Base-by-base conservation (phyloP, 257 asterid species). In the Perilla frutescens region DNA sequence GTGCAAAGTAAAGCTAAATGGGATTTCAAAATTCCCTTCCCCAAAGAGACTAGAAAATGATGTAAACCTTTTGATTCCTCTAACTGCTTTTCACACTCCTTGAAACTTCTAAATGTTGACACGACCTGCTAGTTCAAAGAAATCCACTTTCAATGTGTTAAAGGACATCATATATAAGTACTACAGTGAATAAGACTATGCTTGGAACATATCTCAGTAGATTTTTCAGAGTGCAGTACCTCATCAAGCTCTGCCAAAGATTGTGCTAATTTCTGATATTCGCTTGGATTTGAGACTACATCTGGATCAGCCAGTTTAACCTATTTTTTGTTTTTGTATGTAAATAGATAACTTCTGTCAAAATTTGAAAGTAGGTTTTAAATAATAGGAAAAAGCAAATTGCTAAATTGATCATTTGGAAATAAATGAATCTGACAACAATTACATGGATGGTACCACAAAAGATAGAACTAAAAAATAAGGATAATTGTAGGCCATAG, bases 211-310 rank as follows among this genome's bases (percentile, higher is more conserved):
- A 72, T 50, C 72, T 59, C n/a, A 37, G 50, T 54, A 49, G 9
- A 74, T 32, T 47, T 64, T 54, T 45, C 68, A 78, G 68, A 44
- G 65, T 53, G 72, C 69, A 72, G 55, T 78, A 95, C 99, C 95
- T 92, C 98, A 66, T 92, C 95, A 77, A 95, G 97, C 88, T 95
- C 99, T 45, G 99, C 75, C 82, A 95, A 54, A 41, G 99, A 95
- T 83, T 86, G 92, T 14, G 99, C 99, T 79, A 92, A 68, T 71
- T 89, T 92, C 88, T 88, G 95, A 83, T 95, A 95, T 77, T 95
- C 99, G 41, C 86, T 87, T 41, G 96, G 99, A 78, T 92, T 95
- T 61, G 98, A 86, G 72, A 79, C 88, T 32, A 95, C 88, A 71
- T 90, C 99, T 58, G 99, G 99, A 86, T 95, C 99, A 72, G 86